Evolutionary conservation across 2,329 filamentous ascomycete genomes (phyloP).

Genomic region (Fusarium bulbicola): DNA sequence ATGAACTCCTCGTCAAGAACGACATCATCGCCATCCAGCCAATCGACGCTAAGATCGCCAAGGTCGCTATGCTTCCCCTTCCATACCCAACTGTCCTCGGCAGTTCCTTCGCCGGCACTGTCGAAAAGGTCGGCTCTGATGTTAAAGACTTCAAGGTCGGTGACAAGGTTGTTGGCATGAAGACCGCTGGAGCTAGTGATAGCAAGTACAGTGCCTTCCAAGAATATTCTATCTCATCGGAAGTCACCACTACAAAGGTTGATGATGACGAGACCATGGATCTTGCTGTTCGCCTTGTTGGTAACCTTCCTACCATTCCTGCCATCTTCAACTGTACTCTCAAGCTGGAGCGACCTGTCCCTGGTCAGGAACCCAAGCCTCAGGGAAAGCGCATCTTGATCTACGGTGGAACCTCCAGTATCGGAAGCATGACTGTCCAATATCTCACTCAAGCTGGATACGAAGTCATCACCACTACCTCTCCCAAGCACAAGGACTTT

Average conservation of each 20-base stretch:
- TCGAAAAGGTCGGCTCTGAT: conserved; percentile 7
- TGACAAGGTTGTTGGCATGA: conserved; percentile 28
- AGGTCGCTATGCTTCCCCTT: conserved; percentile 30
- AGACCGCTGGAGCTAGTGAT: conserved; percentile 25
- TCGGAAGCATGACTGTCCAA: conserved; percentile 27
- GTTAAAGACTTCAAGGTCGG: conserved; percentile 22
- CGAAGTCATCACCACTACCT: conserved; percentile 29
- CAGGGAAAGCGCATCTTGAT: conserved; percentile 24
- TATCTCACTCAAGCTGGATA: conserved; percentile 33
- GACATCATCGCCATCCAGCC: conserved; percentile 31
- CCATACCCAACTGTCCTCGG: conserved; percentile 27
- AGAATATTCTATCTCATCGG: conserved; percentile 10
- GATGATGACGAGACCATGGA: conserved; percentile 6
- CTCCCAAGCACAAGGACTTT: conserved; percentile 26
- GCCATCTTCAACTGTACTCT: conserved; percentile 28
- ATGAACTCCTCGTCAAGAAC: conserved; percentile 33
- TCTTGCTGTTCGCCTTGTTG: conserved; percentile 26
- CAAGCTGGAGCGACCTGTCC: conserved; percentile 18
- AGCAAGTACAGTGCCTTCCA: conserved; percentile 33
- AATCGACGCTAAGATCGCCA: conserved; percentile 33
- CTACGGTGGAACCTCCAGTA: conserved; percentile 32
- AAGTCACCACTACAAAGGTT: conserved; percentile 20
- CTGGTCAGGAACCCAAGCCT: not conserved
- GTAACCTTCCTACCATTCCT: conserved; percentile 28
- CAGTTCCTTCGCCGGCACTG: conserved; percentile 27